A percentile compares a stretch with the other conserved stretches of the same genome.
phyloP scores from a whole-genome alignment of 805 yeast genomes.

The Candida sphagnicola region DNA sequence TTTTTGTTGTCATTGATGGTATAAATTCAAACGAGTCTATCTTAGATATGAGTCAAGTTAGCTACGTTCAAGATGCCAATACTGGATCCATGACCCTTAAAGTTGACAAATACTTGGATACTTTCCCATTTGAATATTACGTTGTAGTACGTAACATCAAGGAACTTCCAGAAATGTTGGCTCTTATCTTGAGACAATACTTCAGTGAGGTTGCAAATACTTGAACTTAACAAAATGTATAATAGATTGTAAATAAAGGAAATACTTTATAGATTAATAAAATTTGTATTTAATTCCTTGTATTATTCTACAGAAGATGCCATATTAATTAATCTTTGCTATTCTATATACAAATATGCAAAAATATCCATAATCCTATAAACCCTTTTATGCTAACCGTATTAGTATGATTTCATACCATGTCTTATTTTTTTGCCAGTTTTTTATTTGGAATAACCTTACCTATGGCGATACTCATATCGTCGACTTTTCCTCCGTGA shows the following conservation, averaged over 20 bases:
- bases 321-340: slow-evolving; percentile 2
- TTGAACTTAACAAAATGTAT: slow-evolving; percentile 2
- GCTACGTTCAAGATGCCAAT: slow-evolving; percentile 60
- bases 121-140: slow-evolving; percentile 95
- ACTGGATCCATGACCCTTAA: slow-evolving; percentile 68
- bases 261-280: slow-evolving; percentile 5
- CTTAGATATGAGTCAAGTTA: slow-evolving; percentile 91
- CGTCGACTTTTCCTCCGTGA: slow-evolving; percentile 54
- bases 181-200: slow-evolving; percentile 86
- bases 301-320: neutral
- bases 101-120: slow-evolving; percentile 81
- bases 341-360: neutral
- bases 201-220: slow-evolving; percentile 57
- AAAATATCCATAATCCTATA: neutral
- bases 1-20: slow-evolving; percentile 91
- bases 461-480: slow-evolving; percentile 49
- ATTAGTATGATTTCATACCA: neutral
- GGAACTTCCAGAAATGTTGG: slow-evolving; percentile 88
- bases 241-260: slow-evolving; percentile 3
- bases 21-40: slow-evolving; percentile 80
- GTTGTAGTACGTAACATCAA: slow-evolving; percentile 86
- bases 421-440: neutral
- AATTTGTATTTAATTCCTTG: slow-evolving; percentile 1
- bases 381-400: neutral
- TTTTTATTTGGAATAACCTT: slow-evolving; percentile 22